phyloP scores from a whole-genome alignment of 2,329 filamentous ascomycete species.

The Pseudogymnoascus sp. region DNA sequence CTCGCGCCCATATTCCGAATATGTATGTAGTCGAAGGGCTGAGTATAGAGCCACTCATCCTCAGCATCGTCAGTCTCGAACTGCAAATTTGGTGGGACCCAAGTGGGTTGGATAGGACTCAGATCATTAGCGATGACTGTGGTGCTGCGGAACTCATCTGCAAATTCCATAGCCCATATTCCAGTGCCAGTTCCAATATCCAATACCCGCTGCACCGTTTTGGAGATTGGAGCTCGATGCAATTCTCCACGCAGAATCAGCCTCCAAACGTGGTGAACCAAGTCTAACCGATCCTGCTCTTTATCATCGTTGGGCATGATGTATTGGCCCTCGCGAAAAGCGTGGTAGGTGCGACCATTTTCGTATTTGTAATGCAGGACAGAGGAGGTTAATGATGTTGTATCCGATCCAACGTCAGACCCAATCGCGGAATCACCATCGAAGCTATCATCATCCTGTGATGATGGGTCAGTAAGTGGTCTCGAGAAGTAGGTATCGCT shows the following conservation, averaged over 20 bases:
- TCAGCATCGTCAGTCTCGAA: constrained; percentile 29
- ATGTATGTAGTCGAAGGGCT: constrained; percentile 20
- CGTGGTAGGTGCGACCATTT: constrained; percentile 40
- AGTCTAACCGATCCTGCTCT: constrained; percentile 14
- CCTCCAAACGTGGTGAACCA: constrained; percentile 12
- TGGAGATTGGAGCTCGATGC: constrained; percentile 9
- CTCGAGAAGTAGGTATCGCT: neutral
- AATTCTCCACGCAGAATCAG: constrained; percentile 9
- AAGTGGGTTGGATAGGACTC: constrained; percentile 11
- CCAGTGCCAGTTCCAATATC: constrained; percentile 15
- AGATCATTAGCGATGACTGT: constrained; percentile 14
- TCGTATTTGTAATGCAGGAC: constrained; percentile 39
- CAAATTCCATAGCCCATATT: constrained; percentile 15
- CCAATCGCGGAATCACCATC: constrained; percentile 7
- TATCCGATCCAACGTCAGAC: constrained; percentile 9
- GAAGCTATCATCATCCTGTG: neutral
- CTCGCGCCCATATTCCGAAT: constrained; percentile 3
- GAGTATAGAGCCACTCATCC: constrained; percentile 21
- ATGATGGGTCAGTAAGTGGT: neutral
- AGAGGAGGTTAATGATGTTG: constrained; percentile 35
- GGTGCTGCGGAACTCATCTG: constrained; percentile 13
- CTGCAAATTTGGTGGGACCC: constrained; percentile 20
- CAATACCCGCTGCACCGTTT: constrained; percentile 11
- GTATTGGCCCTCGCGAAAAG: constrained; percentile 16
- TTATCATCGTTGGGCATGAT: constrained; percentile 12